These are phyloP conservation scores for Ustilago lituana DNA, from an alignment of 1,284 basidiomycete genomes.

Conservation along the genomic window DNA sequence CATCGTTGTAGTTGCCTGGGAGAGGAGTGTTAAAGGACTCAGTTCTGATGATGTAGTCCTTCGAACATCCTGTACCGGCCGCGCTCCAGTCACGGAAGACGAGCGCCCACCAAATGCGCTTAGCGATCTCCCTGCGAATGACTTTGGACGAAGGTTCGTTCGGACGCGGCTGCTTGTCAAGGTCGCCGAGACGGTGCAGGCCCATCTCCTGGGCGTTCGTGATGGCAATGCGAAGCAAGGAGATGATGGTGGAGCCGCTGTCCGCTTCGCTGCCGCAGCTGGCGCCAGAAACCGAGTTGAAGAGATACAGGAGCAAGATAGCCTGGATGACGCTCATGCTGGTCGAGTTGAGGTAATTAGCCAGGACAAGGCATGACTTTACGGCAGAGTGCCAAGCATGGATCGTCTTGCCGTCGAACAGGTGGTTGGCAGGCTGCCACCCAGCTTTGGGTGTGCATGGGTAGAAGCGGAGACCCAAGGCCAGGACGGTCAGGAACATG, in stretches of 20 bases:
- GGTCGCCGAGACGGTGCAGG: conserved; percentile 60
- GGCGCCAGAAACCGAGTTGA: conserved; percentile 32
- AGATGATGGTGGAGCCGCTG: conserved; percentile 23
- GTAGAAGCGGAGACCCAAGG: conserved; percentile 59
- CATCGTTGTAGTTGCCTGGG: conserved; percentile 64
- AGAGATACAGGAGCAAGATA: conserved; percentile 52
- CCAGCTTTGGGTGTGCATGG: conserved; percentile 51
- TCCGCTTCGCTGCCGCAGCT: conserved; percentile 34
- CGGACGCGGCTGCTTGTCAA: conserved; percentile 48
- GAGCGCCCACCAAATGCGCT: conserved; percentile 64
- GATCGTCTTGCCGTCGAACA: conserved; percentile 60
- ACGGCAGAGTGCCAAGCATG: conserved; percentile 61
- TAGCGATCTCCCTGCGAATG: conserved; percentile 60
- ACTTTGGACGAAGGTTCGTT: conserved; percentile 47
- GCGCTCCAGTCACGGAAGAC: conserved; percentile 58
- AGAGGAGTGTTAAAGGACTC: conserved; percentile 63
- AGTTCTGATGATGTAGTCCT: conserved; percentile 54
- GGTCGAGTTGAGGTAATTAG: conserved; percentile 53
- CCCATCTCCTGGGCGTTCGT: conserved; percentile 63
- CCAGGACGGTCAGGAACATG: conserved; percentile 58
- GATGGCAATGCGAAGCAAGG: conserved; percentile 57
- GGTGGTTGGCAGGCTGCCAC: conserved; percentile 40
- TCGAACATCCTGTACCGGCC: conserved; percentile 34
- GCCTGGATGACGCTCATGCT: conserved; percentile 59
- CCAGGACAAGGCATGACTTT: conserved; percentile 56